Evolutionary conservation across 108 stramenopile genomes (phyloP), one percentile per base, ranked within the genome.

Genomic region (Nitzschia sp.): DNA sequence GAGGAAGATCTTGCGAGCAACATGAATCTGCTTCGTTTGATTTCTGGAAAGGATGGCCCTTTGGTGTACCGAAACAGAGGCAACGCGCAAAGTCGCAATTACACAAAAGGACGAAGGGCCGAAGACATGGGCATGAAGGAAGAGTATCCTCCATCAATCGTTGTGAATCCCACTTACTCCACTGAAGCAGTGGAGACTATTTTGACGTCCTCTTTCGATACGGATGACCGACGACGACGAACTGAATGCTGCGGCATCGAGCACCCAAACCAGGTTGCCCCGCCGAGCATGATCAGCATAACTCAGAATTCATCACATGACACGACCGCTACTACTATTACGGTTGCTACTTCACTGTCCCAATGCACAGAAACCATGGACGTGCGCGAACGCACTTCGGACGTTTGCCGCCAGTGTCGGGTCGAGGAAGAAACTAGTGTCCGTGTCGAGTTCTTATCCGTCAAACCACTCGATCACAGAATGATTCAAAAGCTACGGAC

Each of bases 401-500:
- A 8, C 18, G 15, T 51, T 3, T 68, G 66, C 28, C n/a, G 17
- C 1, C 5, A 26, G 1, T 68, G 66, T 42, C 19, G 47, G 23
- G 18, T 36, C 25, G 17, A 68, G 24, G n/a, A 54, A 25, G 56
- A 21, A 11, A 49, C 27, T 29, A n/a, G n/a, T n/a, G n/a, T n/a
- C n/a, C n/a, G n/a, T n/a, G n/a, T n/a, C n/a, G n/a, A n/a, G n/a
- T 65, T 65, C 45, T 24, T 65, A 31, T 13, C 21, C n/a, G 64
- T 33, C 6, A n/a, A 49, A 19, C 2, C 28, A n/a, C 51, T 51
- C 28, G 64, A 65, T 33, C 4, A 21, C 17, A 29, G 27, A 4
- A 65, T 65, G 64, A 53, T 65, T 1, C 29, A 49, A 1, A 65
- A 65, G 30, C 64, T 65, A 8, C 47, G 49, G n/a, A 18, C 13